These are phyloP conservation scores for Aureobasidium leucospermi DNA, from an alignment of 2,329 filamentous ascomycete species.

Conservation along the genomic window DNA sequence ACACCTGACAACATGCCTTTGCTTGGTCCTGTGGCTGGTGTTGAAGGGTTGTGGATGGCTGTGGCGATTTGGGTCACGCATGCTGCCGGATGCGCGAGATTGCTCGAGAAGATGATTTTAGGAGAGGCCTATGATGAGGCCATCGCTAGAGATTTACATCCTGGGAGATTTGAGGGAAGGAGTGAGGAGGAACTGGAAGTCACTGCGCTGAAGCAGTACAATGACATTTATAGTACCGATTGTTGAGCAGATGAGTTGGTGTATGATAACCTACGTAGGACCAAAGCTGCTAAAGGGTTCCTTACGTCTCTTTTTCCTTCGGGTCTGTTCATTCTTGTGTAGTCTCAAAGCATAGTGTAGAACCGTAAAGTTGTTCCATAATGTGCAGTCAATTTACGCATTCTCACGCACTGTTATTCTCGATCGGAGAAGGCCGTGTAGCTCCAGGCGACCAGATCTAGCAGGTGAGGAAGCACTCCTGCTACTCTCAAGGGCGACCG, in stretches of 20 bases:
- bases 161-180: neutral
- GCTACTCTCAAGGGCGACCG: too few relatives aligned
- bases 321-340: too few relatives aligned
- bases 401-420: too few relatives aligned
- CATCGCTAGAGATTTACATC: neutral
- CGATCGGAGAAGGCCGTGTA: too few relatives aligned
- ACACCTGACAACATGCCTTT: conserved; percentile 31
- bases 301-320: too few relatives aligned
- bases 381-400: too few relatives aligned
- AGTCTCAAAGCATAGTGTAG: too few relatives aligned
- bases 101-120: conserved; percentile 18
- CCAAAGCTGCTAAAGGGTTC: too few relatives aligned
- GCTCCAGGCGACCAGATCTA: too few relatives aligned
- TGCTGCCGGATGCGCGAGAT: conserved; percentile 27
- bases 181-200: neutral
- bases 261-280: neutral
- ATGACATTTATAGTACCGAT: neutral
- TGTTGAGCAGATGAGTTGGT: too few relatives aligned
- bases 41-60: conserved; percentile 25
- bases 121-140: neutral
- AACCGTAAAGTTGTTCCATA: too few relatives aligned
- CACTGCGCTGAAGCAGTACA: neutral
- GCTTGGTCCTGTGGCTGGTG: conserved; percentile 22
- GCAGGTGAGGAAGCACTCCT: too few relatives aligned
- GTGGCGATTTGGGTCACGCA: conserved; percentile 32